Evolutionary conservation across 2,329 filamentous ascomycete genomes (phyloP).

Genomic region (Seiridium unicorne): DNA sequence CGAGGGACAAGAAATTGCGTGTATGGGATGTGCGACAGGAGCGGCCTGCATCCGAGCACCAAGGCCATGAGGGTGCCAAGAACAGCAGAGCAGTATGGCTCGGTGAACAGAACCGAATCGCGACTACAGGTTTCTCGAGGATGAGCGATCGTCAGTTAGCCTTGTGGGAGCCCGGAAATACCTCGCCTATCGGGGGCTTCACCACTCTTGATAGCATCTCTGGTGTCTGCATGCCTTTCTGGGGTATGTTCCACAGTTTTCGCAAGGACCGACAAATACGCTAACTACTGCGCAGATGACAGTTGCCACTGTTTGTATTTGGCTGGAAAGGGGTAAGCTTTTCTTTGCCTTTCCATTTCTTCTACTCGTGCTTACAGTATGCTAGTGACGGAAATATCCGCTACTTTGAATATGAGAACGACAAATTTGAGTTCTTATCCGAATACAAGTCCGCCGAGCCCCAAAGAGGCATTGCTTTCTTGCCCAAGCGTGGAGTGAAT

Average conservation of each 20-base stretch:
- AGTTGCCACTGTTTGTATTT: slow-evolving; percentile 93
- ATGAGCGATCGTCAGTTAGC: slow-evolving; percentile 98
- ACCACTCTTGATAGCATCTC: slow-evolving; percentile 91
- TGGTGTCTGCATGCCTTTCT: slow-evolving; percentile 99
- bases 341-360: not conserved
- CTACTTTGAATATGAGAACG: slow-evolving; percentile 97
- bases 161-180: slow-evolving; percentile 87
- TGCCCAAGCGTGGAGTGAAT: slow-evolving; percentile 93
- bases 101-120: slow-evolving; percentile 93
- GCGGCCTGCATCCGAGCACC: slow-evolving; percentile 77
- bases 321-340: slow-evolving; percentile 86
- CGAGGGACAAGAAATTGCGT: slow-evolving; percentile 95
- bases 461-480: slow-evolving; percentile 89
- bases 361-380: slow-evolving; percentile 3
- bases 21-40: slow-evolving; percentile 98
- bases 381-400: slow-evolving; percentile 93
- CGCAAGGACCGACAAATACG: slow-evolving; percentile 24
- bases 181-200: slow-evolving; percentile 87
- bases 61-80: slow-evolving; percentile 90
- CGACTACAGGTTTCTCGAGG: slow-evolving; percentile 93
- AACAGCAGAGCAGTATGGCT: slow-evolving; percentile 97
- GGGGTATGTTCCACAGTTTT: slow-evolving; percentile 53
- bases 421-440: slow-evolving; percentile 96
- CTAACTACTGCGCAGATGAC: slow-evolving; percentile 58
- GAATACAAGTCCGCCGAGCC: slow-evolving; percentile 97